Base-by-base conservation (phyloP, 2,329 filamentous ascomycete genomes). In the Fusarium sp. region DNA sequence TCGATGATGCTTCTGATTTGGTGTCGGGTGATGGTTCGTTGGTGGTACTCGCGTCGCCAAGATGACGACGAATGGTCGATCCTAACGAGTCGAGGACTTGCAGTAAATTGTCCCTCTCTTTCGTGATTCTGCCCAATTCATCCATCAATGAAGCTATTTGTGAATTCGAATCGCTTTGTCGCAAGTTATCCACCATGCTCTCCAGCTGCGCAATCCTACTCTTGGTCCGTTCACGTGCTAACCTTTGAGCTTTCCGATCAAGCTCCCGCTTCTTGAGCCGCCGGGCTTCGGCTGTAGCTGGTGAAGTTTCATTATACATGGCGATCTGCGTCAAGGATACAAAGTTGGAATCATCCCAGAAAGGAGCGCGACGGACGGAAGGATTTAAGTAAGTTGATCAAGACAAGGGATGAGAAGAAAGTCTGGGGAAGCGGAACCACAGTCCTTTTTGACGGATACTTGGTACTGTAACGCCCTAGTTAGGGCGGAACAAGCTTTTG, bases 171-270 rank as follows among this genome's bases (percentile, higher is more conserved):
- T 77, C 71, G 48, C 73, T 63, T 10, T 73, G 63, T 27, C 66
- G 66, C 6, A 78, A 54, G 2, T 70, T 69, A 14, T 76, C 72
- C 37, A 78, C 75, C 62, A 73, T 74, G 21, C 69, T 70, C 56
- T 78, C 77, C 3, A 78, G 71, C 30, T 77, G 71, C 12, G 75
- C 68, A 45, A 78, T 78, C 34, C 77, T 76, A 37, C 68, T 76
- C 59, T 75, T 76, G 30, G 74, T 78, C 12, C 77, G 69, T 51
- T 78, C 77, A 16, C 77, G 74, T 11, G 76, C 74, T n/a, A 74
- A 58, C 7, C 76, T 68, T 61, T 78, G 77, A 10, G 77, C 76
- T 47, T 74, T 75, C 59, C 77, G 76, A 50, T 78, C 77, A 14
- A 78, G 73, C 48, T 78, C 77, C 14, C 77, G 64, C 65, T 78